Conservation (phyloP, 1,139 yeast genomes). For the Candida gigantensis region DNA sequence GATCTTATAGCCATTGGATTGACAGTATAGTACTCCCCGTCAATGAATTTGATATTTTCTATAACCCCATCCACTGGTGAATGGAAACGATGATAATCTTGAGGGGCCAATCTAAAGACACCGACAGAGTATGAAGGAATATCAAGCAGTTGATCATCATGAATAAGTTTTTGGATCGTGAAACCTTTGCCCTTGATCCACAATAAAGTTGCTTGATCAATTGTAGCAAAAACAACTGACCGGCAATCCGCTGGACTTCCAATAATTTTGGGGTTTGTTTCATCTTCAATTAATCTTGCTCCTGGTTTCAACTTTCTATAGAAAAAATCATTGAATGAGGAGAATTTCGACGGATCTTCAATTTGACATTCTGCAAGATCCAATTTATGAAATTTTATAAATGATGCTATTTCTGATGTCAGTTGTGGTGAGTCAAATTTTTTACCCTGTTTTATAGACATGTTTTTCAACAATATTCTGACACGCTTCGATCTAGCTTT, state of each 20-base stretch:
- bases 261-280: conserved; percentile 47
- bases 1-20: conserved; percentile 97
- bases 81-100: conserved; percentile 94
- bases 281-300: conserved; percentile 69
- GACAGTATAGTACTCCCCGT: conserved; percentile 93
- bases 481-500: conserved; percentile 56
- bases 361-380: conserved; percentile 68
- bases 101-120: conserved; percentile 90
- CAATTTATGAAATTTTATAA: conserved; percentile 77
- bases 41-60: conserved; percentile 65
- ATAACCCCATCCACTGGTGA: conserved; percentile 77
- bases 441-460: conserved; percentile 79
- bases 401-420: conserved; percentile 66
- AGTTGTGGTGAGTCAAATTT: conserved; percentile 78
- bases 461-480: conserved; percentile 55
- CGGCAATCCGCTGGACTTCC: conserved; percentile 91
- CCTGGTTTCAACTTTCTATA: conserved; percentile 74
- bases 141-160: conserved; percentile 52
- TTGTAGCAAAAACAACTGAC: conserved; percentile 65
- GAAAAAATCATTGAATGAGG: conserved; percentile 86
- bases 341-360: conserved; percentile 50
- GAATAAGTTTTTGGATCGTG: conserved; percentile 64
- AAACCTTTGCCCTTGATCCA: conserved; percentile 93
- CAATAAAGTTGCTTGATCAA: conserved; percentile 65
- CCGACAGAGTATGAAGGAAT: conserved; percentile 60